Evolutionary conservation across 1,139 yeast genomes (phyloP).

Genomic region (Candida albicans): DNA sequence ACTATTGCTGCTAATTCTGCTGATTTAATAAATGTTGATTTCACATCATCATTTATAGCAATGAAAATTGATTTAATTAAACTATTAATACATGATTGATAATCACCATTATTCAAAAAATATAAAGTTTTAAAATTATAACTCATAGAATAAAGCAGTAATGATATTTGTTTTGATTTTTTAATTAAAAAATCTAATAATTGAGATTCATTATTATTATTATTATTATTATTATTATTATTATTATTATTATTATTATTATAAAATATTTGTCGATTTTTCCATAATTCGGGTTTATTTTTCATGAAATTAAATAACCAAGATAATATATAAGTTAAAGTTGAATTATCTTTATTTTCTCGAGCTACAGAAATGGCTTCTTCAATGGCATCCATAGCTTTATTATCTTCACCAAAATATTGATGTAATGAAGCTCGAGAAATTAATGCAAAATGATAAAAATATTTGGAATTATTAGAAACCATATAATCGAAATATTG

Average conservation of each 20-base stretch:
- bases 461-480: constrained; percentile 61
- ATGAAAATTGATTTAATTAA: constrained; percentile 55
- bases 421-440: constrained; percentile 79
- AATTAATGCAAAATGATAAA: constrained; percentile 80
- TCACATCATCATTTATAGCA: constrained; percentile 43
- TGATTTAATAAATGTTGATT: constrained; percentile 42
- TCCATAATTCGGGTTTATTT: constrained; percentile 61
- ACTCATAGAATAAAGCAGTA: constrained; percentile 56
- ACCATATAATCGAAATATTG: constrained; percentile 86
- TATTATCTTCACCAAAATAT: constrained; percentile 68
- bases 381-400: constrained; percentile 77
- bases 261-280: constrained; percentile 38
- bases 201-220: constrained; percentile 48
- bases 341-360: constrained; percentile 74
- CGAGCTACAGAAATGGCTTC: constrained; percentile 89
- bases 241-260: constrained; percentile 27
- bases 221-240: constrained; percentile 13
- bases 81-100: constrained; percentile 50
- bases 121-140: constrained; percentile 61
- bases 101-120: constrained; percentile 50
- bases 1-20: constrained; percentile 47
- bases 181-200: constrained; percentile 61
- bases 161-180: constrained; percentile 54
- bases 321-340: constrained; percentile 73
- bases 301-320: constrained; percentile 77